A percentile compares a stretch with the other conserved stretches of the same genome.
Conservation (phyloP, 2,329 filamentous ascomycete species). For the Colletotrichum ledebouriae region DNA sequence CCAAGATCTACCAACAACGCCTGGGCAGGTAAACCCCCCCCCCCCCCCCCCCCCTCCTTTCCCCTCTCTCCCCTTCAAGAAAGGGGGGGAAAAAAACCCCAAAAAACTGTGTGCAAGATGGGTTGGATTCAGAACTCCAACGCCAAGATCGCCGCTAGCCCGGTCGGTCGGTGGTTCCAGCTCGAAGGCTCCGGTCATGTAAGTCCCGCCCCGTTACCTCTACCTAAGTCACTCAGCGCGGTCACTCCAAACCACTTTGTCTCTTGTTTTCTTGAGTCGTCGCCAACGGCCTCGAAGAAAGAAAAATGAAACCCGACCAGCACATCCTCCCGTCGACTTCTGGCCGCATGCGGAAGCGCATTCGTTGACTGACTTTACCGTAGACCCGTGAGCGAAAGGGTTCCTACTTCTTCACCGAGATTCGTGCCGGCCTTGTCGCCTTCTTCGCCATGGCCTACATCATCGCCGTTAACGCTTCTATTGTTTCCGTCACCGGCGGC, state of each 20-base stretch:
- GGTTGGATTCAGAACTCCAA: slow-evolving; percentile 66
- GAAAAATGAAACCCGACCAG: too few relatives aligned
- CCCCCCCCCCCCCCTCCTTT: too few relatives aligned
- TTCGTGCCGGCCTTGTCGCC: slow-evolving; percentile 85
- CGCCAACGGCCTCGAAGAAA: too few relatives aligned
- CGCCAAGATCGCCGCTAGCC: slow-evolving; percentile 71
- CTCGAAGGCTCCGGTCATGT: slow-evolving; percentile 88
- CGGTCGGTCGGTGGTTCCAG: slow-evolving; percentile 80
- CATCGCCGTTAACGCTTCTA: slow-evolving; percentile 66
- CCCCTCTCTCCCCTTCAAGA: too few relatives aligned
- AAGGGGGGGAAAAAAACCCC: slow-evolving; percentile 9
- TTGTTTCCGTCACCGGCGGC: slow-evolving; percentile 75
- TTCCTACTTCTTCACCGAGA: slow-evolving; percentile 84
- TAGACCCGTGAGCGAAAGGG: slow-evolving; percentile 79
- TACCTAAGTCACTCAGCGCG: too few relatives aligned
- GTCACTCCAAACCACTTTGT: background rate
- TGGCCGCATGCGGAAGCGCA: background rate
- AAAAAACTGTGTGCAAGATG: slow-evolving; percentile 52
- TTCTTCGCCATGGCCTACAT: slow-evolving; percentile 76
- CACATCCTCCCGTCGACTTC: too few relatives aligned
- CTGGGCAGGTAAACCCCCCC: too few relatives aligned
- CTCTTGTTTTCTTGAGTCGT: too few relatives aligned
- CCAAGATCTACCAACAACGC: too few relatives aligned
- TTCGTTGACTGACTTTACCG: slow-evolving; percentile 42
- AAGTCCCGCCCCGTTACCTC: slow-evolving; percentile 55